A percentile compares a stretch with the other conserved stretches of the same genome.
phyloP scores from a whole-genome alignment of 2,329 filamentous ascomycete species.

The Fusarium anthophilum region DNA sequence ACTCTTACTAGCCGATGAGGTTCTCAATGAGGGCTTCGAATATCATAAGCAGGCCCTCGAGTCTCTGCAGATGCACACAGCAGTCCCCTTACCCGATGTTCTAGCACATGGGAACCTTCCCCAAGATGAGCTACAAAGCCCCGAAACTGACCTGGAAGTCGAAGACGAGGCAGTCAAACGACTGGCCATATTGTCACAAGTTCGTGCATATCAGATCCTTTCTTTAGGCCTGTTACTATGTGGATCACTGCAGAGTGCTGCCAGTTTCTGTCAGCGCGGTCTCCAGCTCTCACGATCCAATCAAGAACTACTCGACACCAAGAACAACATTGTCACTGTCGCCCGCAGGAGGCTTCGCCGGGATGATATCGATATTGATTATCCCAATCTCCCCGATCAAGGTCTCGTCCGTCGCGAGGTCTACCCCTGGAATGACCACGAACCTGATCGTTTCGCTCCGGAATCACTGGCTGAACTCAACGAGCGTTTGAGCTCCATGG shows the following conservation, averaged over 20 bases:
- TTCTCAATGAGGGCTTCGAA: constrained; percentile 81
- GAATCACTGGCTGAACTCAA: constrained; percentile 80
- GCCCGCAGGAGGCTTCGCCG: constrained; percentile 59
- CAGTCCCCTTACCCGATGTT: constrained; percentile 54
- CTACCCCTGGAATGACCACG: constrained; percentile 75
- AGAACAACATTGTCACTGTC: constrained; percentile 63
- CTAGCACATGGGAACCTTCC: constrained; percentile 56
- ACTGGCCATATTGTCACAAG: constrained; percentile 61
- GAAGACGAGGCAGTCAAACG: constrained; percentile 48
- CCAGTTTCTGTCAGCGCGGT: constrained; percentile 71
- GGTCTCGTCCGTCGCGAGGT: constrained; percentile 75
- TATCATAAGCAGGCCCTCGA: constrained; percentile 76
- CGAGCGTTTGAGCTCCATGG: constrained; percentile 70
- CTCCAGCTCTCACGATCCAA: constrained; percentile 64
- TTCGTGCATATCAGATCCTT: constrained; percentile 68
- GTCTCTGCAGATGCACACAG: constrained; percentile 53
- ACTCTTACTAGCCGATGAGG: constrained; percentile 85
- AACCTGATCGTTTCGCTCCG: constrained; percentile 75
- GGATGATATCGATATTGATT: constrained; percentile 56
- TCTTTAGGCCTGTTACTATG: constrained; percentile 68
- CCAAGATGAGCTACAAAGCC: constrained; percentile 47
- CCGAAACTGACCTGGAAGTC: constrained; percentile 47
- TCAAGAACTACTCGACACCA: constrained; percentile 63
- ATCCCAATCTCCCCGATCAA: constrained; percentile 69
- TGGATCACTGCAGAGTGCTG: constrained; percentile 74